Percentiles rank a stretch among this genome's conserved stretches.
phyloP scores from a whole-genome alignment of 2,329 filamentous ascomycete genomes.

The Diplodia seriata region DNA sequence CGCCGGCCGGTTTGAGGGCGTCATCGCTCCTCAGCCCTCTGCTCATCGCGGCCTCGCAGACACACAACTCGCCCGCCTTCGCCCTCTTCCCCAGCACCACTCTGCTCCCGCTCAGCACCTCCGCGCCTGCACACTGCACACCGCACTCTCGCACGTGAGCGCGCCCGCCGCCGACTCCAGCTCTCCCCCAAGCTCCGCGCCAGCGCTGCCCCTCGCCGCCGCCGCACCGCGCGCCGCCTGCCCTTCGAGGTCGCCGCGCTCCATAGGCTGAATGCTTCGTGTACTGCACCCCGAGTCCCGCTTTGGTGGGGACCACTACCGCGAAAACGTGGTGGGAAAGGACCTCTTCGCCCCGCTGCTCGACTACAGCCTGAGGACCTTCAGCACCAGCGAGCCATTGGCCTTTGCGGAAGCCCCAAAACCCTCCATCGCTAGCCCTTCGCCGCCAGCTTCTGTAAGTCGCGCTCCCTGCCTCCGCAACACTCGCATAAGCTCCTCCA shows the following conservation, averaged over 20 bases:
- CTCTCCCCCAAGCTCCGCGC: not conserved
- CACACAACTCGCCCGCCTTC: not conserved
- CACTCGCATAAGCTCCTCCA: conserved; percentile 30
- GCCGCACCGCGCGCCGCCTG: conserved; percentile 11
- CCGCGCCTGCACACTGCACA: not conserved
- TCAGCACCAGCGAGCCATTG: conserved; percentile 17
- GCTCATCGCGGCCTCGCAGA: conserved; percentile 5
- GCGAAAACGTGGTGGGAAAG: conserved; percentile 32
- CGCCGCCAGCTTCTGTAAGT: conserved; percentile 28
- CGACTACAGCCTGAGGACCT: conserved; percentile 21
- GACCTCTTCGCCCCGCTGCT: conserved; percentile 23
- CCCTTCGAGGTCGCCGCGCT: conserved; percentile 16
- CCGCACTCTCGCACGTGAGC: conserved; percentile 20
- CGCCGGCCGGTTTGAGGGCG: conserved; percentile 23
- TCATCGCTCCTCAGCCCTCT: conserved; percentile 27
- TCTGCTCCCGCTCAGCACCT: not conserved
- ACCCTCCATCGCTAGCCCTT: conserved; percentile 10
- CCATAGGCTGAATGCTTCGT: conserved; percentile 31
- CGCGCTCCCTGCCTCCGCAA: conserved; percentile 26
- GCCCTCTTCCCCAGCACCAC: not conserved
- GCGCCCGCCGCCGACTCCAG: not conserved
- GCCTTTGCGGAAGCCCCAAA: not conserved
- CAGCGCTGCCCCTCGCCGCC: conserved; percentile 10
- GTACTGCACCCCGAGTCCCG: conserved; percentile 31
- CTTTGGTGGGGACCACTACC: conserved; percentile 32